A percentile compares a stretch with the other conserved stretches of the same genome.
Conservation (phyloP, 2,329 filamentous ascomycete species). For the Exophiala oligosperma region DNA sequence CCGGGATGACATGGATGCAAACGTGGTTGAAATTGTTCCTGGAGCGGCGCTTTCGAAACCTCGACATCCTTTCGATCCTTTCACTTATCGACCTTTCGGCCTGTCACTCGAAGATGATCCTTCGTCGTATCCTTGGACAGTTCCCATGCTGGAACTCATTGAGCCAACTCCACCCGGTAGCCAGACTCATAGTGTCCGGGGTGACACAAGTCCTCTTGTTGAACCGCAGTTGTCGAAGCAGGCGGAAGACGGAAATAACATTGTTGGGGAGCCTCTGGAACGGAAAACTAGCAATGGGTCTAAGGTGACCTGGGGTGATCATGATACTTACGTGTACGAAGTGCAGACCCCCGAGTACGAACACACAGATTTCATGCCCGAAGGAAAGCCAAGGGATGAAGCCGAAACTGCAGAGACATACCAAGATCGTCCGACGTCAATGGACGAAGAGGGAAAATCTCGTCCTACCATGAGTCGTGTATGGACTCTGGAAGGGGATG, state of each 20-base stretch:
- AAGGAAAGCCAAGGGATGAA: not conserved
- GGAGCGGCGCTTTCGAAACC: slow-evolving; percentile 7
- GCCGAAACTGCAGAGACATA: slow-evolving; percentile 31
- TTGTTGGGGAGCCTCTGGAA: slow-evolving; percentile 46
- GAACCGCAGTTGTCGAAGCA: slow-evolving; percentile 26
- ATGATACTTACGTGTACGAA: slow-evolving; percentile 64
- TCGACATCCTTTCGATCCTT: slow-evolving; percentile 23
- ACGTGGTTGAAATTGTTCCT: slow-evolving; percentile 28
- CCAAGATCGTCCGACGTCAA: slow-evolving; percentile 48
- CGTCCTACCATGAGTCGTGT: slow-evolving; percentile 18
- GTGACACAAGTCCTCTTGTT: slow-evolving; percentile 32
- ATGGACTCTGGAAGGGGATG: slow-evolving; percentile 23
- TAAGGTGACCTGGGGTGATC: slow-evolving; percentile 67
- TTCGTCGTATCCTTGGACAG: slow-evolving; percentile 39
- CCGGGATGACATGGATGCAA: slow-evolving; percentile 22
- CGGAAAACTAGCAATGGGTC: slow-evolving; percentile 43
- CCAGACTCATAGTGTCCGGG: slow-evolving; percentile 31
- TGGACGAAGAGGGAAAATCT: slow-evolving; percentile 35
- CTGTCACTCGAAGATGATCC: slow-evolving; percentile 26
- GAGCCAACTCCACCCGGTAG: slow-evolving; percentile 55
- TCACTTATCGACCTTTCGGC: slow-evolving; percentile 28
- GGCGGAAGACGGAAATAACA: slow-evolving; percentile 32
- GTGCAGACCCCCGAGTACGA: slow-evolving; percentile 57
- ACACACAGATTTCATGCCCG: slow-evolving; percentile 32
- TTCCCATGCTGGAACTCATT: slow-evolving; percentile 58